Evolutionary conservation across 192 early-diverging fungal genomes (phyloP).

Genomic region (Coemansia erecta): DNA sequence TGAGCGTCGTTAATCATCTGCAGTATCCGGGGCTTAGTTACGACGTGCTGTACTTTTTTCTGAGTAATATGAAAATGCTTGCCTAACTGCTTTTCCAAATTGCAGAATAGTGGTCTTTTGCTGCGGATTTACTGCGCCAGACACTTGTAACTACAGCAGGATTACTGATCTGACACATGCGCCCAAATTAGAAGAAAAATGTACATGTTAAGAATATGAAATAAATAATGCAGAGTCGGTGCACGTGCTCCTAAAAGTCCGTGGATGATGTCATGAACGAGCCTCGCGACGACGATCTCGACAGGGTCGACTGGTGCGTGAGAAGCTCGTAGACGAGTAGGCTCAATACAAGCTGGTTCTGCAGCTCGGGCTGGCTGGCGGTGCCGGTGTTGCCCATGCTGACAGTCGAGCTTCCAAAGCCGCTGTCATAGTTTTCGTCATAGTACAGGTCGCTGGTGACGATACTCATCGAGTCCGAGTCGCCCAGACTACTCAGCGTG

Average conservation of each 20-base stretch:
- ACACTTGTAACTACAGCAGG: too few species aligned
- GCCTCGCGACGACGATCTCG: constrained; percentile 35
- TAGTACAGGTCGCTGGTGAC: constrained; percentile 14
- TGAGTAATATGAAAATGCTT: neutral
- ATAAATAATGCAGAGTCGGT: constrained; percentile 1
- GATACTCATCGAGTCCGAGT: constrained; percentile 26
- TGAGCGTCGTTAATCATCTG: constrained; percentile 15
- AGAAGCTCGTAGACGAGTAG: constrained; percentile 48
- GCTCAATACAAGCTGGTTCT: constrained; percentile 36
- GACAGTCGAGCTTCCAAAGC: constrained; percentile 6
- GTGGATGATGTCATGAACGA: constrained; percentile 21
- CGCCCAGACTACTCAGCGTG: constrained; percentile 12
- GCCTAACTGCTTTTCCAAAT: neutral
- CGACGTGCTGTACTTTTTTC: constrained; percentile 10
- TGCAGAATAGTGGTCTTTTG: neutral
- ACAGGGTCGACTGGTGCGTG: constrained; percentile 28
- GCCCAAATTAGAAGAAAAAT: neutral
- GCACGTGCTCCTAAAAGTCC: neutral
- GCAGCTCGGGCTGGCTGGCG: constrained; percentile 20
- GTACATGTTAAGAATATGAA: constrained; percentile 7
- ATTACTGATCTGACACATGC: too few species aligned
- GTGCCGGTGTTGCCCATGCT: constrained; percentile 1
- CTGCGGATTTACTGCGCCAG: too few species aligned
- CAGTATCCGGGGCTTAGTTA: constrained; percentile 19
- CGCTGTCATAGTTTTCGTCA: constrained; percentile 15